Percentiles rank a stretch among this genome's conserved stretches.
Evolutionary conservation across 169 alveolate genomes (phyloP).

Genomic region (Babesia divergens): DNA sequence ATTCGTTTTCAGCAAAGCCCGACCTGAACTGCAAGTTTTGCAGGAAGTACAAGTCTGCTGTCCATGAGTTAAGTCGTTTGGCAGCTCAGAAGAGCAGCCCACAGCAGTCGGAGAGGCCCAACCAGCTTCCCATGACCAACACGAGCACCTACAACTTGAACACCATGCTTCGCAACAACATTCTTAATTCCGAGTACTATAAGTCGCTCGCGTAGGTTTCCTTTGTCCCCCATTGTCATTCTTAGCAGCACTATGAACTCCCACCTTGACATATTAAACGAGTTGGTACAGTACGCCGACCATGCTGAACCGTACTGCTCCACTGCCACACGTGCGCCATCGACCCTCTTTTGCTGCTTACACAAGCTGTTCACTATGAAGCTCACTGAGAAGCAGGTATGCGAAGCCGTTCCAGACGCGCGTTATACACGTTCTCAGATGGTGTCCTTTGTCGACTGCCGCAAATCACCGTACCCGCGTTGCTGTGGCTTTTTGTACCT

Average conservation of each 20-base stretch:
- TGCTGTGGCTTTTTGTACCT: slow-evolving; percentile 66
- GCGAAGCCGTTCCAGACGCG: no score
- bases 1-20: slow-evolving; percentile 28
- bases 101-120: slow-evolving; percentile 24
- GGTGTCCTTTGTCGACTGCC: slow-evolving; percentile 31
- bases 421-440: no score
- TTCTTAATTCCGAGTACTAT: slow-evolving; percentile 73
- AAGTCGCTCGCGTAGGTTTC: slow-evolving; percentile 62
- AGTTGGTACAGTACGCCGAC: slow-evolving; percentile 71
- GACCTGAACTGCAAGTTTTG: slow-evolving; percentile 67
- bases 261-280: slow-evolving; percentile 63
- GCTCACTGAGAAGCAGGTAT: slow-evolving; percentile 72
- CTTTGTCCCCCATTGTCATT: no score
- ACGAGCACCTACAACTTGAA: slow-evolving; percentile 71
- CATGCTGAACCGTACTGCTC: slow-evolving; percentile 77
- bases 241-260: slow-evolving; percentile 57
- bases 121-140: slow-evolving; percentile 65
- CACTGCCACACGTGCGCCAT: slow-evolving; percentile 74
- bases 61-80: slow-evolving; percentile 55
- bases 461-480: slow-evolving; percentile 57
- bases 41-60: slow-evolving; percentile 62
- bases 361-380: slow-evolving; percentile 69
- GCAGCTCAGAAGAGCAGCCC: slow-evolving; percentile 15
- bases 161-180: slow-evolving; percentile 69
- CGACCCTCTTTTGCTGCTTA: slow-evolving; percentile 75